These are phyloP conservation scores for Vaccinium corymbosum DNA, from an alignment of 148 eudicot genomes.

Conservation along the genomic window DNA sequence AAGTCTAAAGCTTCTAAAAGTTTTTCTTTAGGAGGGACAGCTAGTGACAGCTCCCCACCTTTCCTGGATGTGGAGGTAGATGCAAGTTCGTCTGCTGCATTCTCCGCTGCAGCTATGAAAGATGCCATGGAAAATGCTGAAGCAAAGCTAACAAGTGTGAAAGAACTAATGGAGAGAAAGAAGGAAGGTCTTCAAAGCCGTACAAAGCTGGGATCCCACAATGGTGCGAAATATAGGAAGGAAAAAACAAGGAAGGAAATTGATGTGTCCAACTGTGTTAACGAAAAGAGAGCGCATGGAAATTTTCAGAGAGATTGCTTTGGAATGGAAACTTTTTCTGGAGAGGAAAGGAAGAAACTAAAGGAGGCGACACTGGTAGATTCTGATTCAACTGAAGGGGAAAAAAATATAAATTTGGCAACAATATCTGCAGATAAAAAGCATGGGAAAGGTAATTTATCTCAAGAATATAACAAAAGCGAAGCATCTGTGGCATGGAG, in stretches of 20 bases:
- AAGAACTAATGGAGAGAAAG: conserved; percentile 50
- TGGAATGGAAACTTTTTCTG: conserved; percentile 25
- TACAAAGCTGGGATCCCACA: conserved; percentile 26
- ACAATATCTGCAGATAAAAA: conserved; percentile 26
- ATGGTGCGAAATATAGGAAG: conserved; percentile 23
- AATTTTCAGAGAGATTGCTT: conserved; percentile 24
- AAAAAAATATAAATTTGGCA: conserved; percentile 16
- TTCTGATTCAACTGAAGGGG: conserved; percentile 28
- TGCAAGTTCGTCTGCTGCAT: conserved; percentile 42
- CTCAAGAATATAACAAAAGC: conserved; percentile 31
- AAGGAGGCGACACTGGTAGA: conserved; percentile 20
- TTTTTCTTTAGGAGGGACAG: conserved; percentile 36
- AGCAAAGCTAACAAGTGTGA: conserved; percentile 54
- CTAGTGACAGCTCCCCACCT: conserved; percentile 41
- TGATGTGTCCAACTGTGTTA: conserved; percentile 17
- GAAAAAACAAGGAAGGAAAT: conserved; percentile 20
- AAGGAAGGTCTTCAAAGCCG: conserved; percentile 37
- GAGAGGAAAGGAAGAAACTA: conserved; percentile 28
- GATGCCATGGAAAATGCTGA: conserved; percentile 69
- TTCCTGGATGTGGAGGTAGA: conserved; percentile 74
- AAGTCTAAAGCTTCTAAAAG: conserved; percentile 41
- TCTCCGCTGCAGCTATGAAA: conserved; percentile 59
- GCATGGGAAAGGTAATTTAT: conserved; percentile 26
- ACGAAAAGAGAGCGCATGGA: conserved; percentile 32
- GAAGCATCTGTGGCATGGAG: conserved; percentile 59